phyloP scores from a whole-genome alignment of 768 basidiomycete species.

The Auricularia sp. region DNA sequence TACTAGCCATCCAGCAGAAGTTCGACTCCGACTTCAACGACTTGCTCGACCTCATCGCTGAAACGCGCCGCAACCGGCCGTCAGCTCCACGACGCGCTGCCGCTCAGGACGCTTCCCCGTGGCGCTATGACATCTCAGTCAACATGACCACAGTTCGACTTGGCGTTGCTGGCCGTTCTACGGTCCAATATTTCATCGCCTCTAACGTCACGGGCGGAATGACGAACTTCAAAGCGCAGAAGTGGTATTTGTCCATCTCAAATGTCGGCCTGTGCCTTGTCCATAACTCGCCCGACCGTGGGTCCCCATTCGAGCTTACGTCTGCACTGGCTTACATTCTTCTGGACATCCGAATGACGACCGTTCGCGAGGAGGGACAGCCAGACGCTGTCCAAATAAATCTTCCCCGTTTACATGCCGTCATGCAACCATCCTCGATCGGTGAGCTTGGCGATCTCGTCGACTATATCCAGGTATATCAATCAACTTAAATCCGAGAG shows the following conservation, averaged over 20 bases:
- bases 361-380: constrained; percentile 1
- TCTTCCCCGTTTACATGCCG: constrained; percentile 76
- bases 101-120: constrained; percentile 5
- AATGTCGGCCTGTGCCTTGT: constrained; percentile 76
- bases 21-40: constrained; percentile 87
- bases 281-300: constrained; percentile 36
- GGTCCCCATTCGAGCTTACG: constrained; percentile 40
- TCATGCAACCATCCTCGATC: constrained; percentile 90
- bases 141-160: constrained; percentile 69
- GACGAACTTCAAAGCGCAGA: not conserved
- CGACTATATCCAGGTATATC: constrained; percentile 66
- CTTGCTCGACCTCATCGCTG: constrained; percentile 50
- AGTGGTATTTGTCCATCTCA: constrained; percentile 18
- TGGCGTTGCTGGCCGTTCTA: constrained; percentile 64
- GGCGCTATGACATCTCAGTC: constrained; percentile 35
- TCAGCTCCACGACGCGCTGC: not conserved
- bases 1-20: constrained; percentile 77
- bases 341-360: constrained; percentile 45
- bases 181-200: constrained; percentile 36
- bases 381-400: constrained; percentile 32
- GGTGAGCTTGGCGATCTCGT: constrained; percentile 84
- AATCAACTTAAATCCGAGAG: not conserved
- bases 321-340: constrained; percentile 76
- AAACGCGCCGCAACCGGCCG: constrained; percentile 36
- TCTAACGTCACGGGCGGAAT: not conserved